Evolutionary conservation across 2,329 filamentous ascomycete genomes (phyloP), one percentile per base, ranked within the genome.

Genomic region (Paecilomyces dactylethromorphus): DNA sequence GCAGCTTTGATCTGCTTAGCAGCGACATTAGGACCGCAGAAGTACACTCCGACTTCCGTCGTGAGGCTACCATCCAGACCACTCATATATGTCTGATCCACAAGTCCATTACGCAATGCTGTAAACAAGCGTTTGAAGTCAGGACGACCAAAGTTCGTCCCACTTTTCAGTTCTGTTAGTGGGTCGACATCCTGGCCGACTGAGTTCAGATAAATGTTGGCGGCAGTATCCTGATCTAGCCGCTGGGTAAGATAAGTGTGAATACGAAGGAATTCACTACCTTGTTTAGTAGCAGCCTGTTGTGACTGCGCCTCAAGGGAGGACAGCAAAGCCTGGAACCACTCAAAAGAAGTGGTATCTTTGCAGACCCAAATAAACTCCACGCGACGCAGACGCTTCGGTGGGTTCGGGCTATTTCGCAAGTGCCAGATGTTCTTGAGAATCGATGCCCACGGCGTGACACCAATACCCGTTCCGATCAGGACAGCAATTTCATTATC

Each of bases 321-420:
- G 0, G 90, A 90, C 15, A 99, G 84, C 0, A 99, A 86, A 1
- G 90, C 92, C 74, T 99, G 94, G 81, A 99, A 97, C 94, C 94
- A 99, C 78, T 97, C 94, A 70, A 99, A 99, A 0, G 92, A 96
- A 33, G 85, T 89, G 0, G 92, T 96, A 70, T 97, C 92, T 74
- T 90, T 94, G 83, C 93, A 97, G 56, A 97, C 88, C 94, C 94
- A 99, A 79, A 99, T 95, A 77, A 99, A 99, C 75, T 99, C 94
- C 32, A 99, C 93, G 74, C 94, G 89, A 60, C 92, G 90, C 53
- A 99, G 87, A 70, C 93, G 90, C 55, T 85, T 87, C 1, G 93
- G 92, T 24, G 92, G 91, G 79, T 97, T 94, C 7, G 93, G 92
- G 15, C 88, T 86, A 64, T 94, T 88, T 63, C 94, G 91, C 69